Base-by-base conservation (phyloP, 2,329 filamentous ascomycete species). In the Thelonectria rubi region DNA sequence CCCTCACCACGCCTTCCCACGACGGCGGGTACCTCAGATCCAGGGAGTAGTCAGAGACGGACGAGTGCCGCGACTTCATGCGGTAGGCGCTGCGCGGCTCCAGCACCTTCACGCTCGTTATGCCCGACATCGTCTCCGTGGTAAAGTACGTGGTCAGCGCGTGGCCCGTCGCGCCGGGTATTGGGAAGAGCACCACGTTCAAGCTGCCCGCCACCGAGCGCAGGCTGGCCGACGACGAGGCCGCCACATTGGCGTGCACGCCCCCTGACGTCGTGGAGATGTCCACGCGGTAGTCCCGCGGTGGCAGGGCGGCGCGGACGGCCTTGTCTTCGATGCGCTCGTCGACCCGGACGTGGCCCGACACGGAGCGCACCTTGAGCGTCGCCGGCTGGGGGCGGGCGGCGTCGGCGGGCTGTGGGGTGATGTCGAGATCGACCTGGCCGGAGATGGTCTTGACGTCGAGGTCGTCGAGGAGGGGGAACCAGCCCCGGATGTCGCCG, bases 391-490 rank as follows among this genome's bases (percentile, higher is more conserved):
- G 73, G 8, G 78, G 76, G 6, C 65, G 49, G n/a, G 74, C 65
- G 8, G 73, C 64, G 40, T 77, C 72, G n/a, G 67, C 77, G 0
- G 74, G 70, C 65, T 82, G 75, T 6, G 81, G 81, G 12, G 72
- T 74, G 55, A 86, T 72, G 34, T 74, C 75, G 3, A 77, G 74
- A 15, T 60, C 60, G 58, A 86, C 72, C 54, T 75, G 66, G 48
- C 84, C 84, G 0, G 83, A 81, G 0, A 75, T 74, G 8, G 80
- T 78, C 17, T 73, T 65, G n/a, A 86, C 70, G 17, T 75, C 73
- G 12, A 87, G 77, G 30, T 78, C 72, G 66, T 85, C 81, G 69
- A 80, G 82, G 1, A 86, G 74, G 1, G 84, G 82, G 75, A 82
- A 86, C 70, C 77, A 79, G 30, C 84, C 84, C 14, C 62, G 60